Percentiles rank a stretch among this genome's conserved stretches.
Evolutionary conservation across 345 rosid species (phyloP).

Genomic region (thale cress (Arabidopsis thaliana)): TAIR10.1 NC_003071.7:1180501-1181000

Average conservation of each 20-base stretch:
- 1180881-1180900: not conserved
- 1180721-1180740: not conserved
- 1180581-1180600: constrained; percentile 93
- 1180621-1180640: constrained; percentile 88
- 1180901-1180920: not conserved
- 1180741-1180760: not conserved
- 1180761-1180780: constrained; percentile 6
- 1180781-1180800: not conserved
- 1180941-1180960: constrained; percentile 14
- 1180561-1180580: constrained; percentile 57
- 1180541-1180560: constrained; percentile 14
- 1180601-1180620: constrained; percentile 96
- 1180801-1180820: not conserved
- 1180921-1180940: not conserved
- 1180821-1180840: not conserved
- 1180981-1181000: constrained; percentile 96
- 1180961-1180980: constrained; percentile 90
- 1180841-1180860: constrained; percentile 3
- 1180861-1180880: not conserved
- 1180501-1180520: not conserved
- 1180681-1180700: constrained; percentile 9
- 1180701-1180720: not conserved
- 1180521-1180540: not conserved
- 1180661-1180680: not conserved
- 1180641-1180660: constrained; percentile 68